Conservation (phyloP, 2,329 filamentous ascomycete genomes). For the Cryphonectria carpinicola region DNA sequence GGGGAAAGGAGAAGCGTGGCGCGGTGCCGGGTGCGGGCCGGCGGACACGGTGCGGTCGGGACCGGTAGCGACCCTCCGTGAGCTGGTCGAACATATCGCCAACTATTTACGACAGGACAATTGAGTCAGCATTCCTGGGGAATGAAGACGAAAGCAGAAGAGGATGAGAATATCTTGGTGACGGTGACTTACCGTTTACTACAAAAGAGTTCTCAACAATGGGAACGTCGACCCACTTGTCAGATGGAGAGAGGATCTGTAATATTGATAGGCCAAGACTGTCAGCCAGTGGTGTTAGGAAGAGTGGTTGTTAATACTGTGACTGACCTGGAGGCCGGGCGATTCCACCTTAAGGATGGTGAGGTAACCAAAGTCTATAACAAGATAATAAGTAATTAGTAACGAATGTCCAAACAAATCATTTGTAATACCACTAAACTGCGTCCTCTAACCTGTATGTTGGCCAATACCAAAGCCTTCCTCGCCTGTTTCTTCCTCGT, state of each 20-base stretch:
- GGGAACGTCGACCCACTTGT: not conserved
- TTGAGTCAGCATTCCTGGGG: not conserved
- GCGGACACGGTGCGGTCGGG: not conserved
- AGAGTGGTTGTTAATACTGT: not conserved
- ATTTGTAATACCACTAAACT: not conserved
- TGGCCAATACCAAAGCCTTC: not conserved
- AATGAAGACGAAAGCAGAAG: not conserved
- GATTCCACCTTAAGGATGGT: not conserved
- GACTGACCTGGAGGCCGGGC: not conserved
- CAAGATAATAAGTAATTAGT: not conserved
- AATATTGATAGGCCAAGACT: not conserved
- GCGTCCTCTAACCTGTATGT: not conserved
- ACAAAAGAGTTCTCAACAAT: not conserved
- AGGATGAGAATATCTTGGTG: not conserved
- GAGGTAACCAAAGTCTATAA: constrained; percentile 3
- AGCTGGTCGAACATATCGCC: constrained; percentile 15
- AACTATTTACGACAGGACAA: not conserved
- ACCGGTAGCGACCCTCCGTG: not conserved
- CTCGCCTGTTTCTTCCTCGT: not conserved
- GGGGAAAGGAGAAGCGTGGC: constrained; percentile 5
- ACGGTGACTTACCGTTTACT: not conserved
- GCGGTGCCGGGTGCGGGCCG: not conserved
- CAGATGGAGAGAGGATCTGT: constrained; percentile 1
- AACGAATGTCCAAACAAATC: not conserved
- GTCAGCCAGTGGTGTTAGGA: not conserved